Evolutionary conservation across 2,329 filamentous ascomycete genomes (phyloP).

Genomic region (Pseudogymnoascus sp.): DNA sequence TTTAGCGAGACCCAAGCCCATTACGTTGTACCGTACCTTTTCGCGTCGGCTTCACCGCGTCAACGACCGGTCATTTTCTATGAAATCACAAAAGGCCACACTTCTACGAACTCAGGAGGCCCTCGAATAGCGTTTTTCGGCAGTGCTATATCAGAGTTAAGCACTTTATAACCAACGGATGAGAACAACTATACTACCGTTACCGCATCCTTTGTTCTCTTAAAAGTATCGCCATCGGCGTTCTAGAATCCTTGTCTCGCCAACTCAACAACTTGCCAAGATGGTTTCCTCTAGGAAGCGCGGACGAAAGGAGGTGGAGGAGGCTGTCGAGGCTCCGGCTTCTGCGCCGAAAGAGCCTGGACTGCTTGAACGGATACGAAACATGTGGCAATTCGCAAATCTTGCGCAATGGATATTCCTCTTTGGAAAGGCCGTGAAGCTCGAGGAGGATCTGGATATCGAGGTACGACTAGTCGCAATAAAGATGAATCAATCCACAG

Average conservation of each 20-base stretch:
- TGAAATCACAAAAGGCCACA: background rate
- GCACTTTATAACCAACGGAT: background rate
- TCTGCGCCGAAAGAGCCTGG: constrained; percentile 24
- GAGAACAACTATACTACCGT: constrained; percentile 1
- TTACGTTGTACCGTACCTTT: constrained; percentile 8
- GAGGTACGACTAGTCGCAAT: constrained; percentile 52
- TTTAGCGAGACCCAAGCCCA: background rate
- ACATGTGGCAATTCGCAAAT: constrained; percentile 93
- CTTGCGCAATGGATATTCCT: constrained; percentile 88
- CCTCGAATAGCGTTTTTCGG: background rate
- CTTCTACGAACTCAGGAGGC: background rate
- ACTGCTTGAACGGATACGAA: constrained; percentile 62
- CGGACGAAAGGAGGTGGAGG: constrained; percentile 37
- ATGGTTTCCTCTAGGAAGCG: constrained; percentile 43
- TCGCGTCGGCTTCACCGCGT: constrained; percentile 8
- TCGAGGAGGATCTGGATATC: constrained; percentile 79
- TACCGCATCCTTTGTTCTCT: background rate
- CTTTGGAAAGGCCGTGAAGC: constrained; percentile 83
- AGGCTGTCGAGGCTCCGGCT: constrained; percentile 17
- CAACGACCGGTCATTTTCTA: constrained; percentile 1
- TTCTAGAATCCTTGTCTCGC: background rate
- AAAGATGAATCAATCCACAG: background rate
- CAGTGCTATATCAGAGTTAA: background rate
- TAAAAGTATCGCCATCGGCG: constrained; percentile 1
- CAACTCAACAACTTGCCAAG: constrained; percentile 11